phyloP scores from a whole-genome alignment of 2,329 filamentous ascomycete species.

The Hypoxylon sp. region DNA sequence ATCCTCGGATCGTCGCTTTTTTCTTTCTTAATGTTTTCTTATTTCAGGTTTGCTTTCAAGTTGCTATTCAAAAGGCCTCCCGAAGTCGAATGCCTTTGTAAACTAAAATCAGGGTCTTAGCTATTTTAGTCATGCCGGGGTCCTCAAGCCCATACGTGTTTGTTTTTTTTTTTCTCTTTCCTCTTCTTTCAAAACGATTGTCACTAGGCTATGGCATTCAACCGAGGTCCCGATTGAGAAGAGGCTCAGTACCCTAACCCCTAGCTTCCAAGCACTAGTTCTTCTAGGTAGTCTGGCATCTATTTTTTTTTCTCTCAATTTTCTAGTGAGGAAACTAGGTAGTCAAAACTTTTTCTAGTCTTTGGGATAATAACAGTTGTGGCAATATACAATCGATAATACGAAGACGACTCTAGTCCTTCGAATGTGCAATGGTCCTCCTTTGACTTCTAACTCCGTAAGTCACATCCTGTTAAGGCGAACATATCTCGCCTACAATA shows the following conservation, averaged over 20 bases:
- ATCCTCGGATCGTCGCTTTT: not conserved
- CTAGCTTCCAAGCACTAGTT: slow-evolving; percentile 1
- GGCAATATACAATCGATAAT: not conserved
- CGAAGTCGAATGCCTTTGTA: slow-evolving; percentile 15
- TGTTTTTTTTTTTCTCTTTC: not conserved
- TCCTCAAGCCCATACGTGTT: slow-evolving; percentile 7
- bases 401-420: not conserved
- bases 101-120: slow-evolving; percentile 37
- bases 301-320: not conserved
- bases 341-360: not conserved
- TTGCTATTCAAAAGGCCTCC: slow-evolving; percentile 2
- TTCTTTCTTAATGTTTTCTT: not conserved
- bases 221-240: slow-evolving; percentile 17
- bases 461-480: not conserved
- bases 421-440: not conserved
- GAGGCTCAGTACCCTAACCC: not conserved
- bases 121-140: slow-evolving; percentile 31
- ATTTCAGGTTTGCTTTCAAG: not conserved
- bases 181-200: not conserved
- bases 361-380: not conserved
- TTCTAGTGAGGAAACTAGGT: not conserved
- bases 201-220: slow-evolving; percentile 4
- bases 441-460: not conserved
- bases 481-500: not conserved
- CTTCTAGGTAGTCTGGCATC: not conserved